Evolutionary conservation across 805 yeast species (phyloP).

Genomic region (Candida ficus): DNA sequence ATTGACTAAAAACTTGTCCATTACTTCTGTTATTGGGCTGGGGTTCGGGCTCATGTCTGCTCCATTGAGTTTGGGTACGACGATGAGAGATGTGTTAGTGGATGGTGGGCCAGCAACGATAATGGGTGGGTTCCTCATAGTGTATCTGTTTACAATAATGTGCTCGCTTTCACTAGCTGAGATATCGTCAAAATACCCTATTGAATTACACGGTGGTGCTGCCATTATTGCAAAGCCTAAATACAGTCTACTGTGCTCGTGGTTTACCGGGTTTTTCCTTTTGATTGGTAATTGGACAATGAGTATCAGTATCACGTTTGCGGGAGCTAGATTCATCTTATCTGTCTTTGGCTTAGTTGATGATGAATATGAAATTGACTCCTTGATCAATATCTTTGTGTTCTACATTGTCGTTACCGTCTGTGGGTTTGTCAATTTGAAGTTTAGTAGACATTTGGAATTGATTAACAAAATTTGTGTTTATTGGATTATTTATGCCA

Average conservation of each 20-base stretch:
- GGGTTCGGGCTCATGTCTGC: constrained; percentile 83
- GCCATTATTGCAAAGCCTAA: constrained; percentile 59
- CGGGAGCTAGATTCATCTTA: constrained; percentile 70
- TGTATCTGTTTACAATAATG: constrained; percentile 55
- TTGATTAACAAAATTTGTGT: constrained; percentile 61
- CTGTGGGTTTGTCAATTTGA: constrained; percentile 60
- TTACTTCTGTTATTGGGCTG: constrained; percentile 66
- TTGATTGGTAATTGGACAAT: constrained; percentile 75
- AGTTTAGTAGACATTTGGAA: constrained; percentile 56
- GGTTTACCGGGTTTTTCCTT: constrained; percentile 78
- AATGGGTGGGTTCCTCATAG: constrained; percentile 67
- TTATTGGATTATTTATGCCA: constrained; percentile 72
- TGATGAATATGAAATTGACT: constrained; percentile 52
- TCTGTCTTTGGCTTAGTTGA: constrained; percentile 61
- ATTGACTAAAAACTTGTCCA: constrained; percentile 60
- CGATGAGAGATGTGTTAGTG: constrained; percentile 62
- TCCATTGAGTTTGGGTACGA: constrained; percentile 71
- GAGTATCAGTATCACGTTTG: constrained; percentile 66
- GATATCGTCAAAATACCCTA: constrained; percentile 70
- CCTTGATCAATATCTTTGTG: constrained; percentile 48
- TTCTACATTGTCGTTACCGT: constrained; percentile 51
- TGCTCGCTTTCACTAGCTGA: constrained; percentile 74
- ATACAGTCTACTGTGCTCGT: constrained; percentile 54
- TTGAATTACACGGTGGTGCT: constrained; percentile 73
- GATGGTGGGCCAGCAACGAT: constrained; percentile 79